Evolutionary conservation across 2,329 filamentous ascomycete genomes (phyloP).

Genomic region (Clathrospora elynae): DNA sequence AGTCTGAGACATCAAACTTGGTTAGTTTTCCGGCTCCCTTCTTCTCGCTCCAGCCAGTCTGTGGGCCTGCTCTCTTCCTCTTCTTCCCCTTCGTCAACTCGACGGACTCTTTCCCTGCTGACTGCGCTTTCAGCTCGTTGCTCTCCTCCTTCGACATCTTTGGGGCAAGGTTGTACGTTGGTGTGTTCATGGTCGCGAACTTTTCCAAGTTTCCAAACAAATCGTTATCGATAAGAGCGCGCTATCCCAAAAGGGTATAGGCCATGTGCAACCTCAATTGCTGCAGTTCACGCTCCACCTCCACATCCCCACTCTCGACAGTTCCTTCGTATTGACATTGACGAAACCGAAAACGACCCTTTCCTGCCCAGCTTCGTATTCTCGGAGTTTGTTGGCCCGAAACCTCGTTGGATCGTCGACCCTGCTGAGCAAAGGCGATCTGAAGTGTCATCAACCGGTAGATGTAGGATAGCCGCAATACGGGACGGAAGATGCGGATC

Average conservation of each 20-base stretch:
- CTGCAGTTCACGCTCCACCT: neutral
- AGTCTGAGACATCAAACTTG: constrained; percentile 20
- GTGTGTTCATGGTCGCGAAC: constrained; percentile 15
- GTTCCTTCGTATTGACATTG: neutral
- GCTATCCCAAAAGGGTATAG: constrained; percentile 5
- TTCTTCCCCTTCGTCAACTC: constrained; percentile 38
- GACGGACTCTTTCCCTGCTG: neutral
- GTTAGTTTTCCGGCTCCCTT: constrained; percentile 26
- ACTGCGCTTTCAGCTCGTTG: neutral
- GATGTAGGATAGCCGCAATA: constrained; percentile 16
- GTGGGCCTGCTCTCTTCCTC: constrained; percentile 35
- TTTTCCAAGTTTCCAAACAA: constrained; percentile 27
- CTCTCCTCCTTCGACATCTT: constrained; percentile 26
- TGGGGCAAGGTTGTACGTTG: constrained; percentile 6
- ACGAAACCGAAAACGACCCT: neutral
- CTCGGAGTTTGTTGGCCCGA: constrained; percentile 23
- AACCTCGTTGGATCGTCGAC: constrained; percentile 17
- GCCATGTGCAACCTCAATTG: neutral
- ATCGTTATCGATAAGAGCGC: constrained; percentile 34
- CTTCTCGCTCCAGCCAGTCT: constrained; percentile 8
- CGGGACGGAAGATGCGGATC: constrained; percentile 8
- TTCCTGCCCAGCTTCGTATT: neutral
- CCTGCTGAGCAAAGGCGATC: constrained; percentile 24
- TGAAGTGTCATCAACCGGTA: constrained; percentile 28
- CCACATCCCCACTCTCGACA: constrained; percentile 4